Base-by-base conservation (phyloP, 768 basidiomycete genomes). In the Amanita thiersii region DNA sequence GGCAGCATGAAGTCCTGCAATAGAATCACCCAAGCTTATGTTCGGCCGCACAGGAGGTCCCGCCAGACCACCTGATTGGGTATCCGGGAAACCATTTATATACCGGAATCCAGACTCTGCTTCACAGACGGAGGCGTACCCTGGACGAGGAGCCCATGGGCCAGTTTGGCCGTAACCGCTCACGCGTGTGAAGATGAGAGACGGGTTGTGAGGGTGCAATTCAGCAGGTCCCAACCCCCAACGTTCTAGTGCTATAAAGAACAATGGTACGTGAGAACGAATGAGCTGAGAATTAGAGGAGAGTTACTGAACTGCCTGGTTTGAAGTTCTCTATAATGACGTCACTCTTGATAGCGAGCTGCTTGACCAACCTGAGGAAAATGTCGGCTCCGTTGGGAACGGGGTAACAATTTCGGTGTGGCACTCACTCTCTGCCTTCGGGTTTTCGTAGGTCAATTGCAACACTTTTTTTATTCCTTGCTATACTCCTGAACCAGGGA, bases 101-200 rank as follows among this genome's bases (percentile, higher is more conserved):
- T 75, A 79, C 2, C 82, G 68, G 55, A 84, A 85, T 2, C 82
- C 81, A 2, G 81, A 78, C 46, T 85, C 80, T 0, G 80, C 81
- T 60, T 85, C 82, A 48, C 81, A 85, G 2, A 85, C 81, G 3
- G 81, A 79, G 2, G 82, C 81, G 47, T 79, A 85, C 14, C 82
- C 81, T 4, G 81, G 80, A 8, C 79, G 71, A 14, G 73, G 68
- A 0, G 77, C 69, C 81, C 81, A 84, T 15, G 82, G 81, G 1
- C 81, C 82, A 0, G 79, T 82, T 51, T 85, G 82, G 2, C 82
- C 81, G 48, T 82, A 85, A 5, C 82, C 81, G 47, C 79, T 81
- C 15, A 85, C 78, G 47, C 92, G 88, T 5, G 91, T 94, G 55
- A 88, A 92, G 52, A 97, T 87, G 44, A 97, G 72, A 39, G 79